These are phyloP conservation scores for Canavalia ensiformis DNA, from an alignment of 306 rosid species.

Conservation along the genomic window DNA sequence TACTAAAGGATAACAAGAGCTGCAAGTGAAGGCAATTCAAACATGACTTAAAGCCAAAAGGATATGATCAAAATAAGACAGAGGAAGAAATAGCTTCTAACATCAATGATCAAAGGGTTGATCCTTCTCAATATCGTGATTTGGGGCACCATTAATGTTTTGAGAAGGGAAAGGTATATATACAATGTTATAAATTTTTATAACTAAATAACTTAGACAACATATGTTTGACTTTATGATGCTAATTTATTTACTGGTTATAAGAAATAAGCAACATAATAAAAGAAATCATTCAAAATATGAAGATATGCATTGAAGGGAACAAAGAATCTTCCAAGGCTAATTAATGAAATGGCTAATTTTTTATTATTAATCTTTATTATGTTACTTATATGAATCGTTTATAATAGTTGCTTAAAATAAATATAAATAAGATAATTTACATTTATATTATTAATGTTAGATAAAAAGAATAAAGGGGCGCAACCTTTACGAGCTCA, in stretches of 20 bases:
- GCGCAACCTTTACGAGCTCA: slow-evolving; percentile 23
- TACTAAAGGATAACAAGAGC: slow-evolving; percentile 26
- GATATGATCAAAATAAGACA: slow-evolving; percentile 30
- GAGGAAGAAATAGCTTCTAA: slow-evolving; percentile 41
- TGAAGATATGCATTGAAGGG: slow-evolving; percentile 33
- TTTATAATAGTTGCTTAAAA: neutral
- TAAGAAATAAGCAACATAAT: slow-evolving; percentile 33
- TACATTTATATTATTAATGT: slow-evolving; percentile 4
- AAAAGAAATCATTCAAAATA: slow-evolving; percentile 38
- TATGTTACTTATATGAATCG: too few relatives aligned
- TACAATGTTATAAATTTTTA: too few relatives aligned
- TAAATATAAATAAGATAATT: neutral
- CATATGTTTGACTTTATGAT: neutral
- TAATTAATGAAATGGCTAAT: slow-evolving; percentile 23
- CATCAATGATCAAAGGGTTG: slow-evolving; percentile 32
- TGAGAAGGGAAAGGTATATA: too few relatives aligned
- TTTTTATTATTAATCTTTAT: too few relatives aligned
- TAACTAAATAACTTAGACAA: too few relatives aligned
- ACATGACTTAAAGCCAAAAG: slow-evolving; percentile 32
- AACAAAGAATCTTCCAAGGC: slow-evolving; percentile 32
- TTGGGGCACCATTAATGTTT: slow-evolving; percentile 36
- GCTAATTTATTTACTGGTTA: neutral
- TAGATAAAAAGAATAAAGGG: slow-evolving; percentile 20
- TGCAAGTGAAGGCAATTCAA: slow-evolving; percentile 37
- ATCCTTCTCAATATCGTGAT: slow-evolving; percentile 35